Conservation (phyloP, 2,329 filamentous ascomycete genomes). For the Grosmannia serpens region DNA sequence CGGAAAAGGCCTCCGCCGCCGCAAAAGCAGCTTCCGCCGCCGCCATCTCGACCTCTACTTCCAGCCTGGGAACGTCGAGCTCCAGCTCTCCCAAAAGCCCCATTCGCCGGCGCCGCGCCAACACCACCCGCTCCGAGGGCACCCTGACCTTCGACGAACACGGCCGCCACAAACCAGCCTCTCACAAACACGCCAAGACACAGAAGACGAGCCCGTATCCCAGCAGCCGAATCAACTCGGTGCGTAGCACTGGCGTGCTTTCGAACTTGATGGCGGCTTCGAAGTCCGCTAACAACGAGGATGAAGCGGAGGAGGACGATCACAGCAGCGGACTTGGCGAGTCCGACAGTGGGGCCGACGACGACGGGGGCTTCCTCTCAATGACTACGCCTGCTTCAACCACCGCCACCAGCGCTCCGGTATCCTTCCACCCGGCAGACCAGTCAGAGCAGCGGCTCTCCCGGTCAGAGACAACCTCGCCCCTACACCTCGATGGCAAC, state of each 20-base stretch:
- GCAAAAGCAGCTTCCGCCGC: not conserved
- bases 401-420: slow-evolving; percentile 8
- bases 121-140: slow-evolving; percentile 50
- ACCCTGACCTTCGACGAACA: slow-evolving; percentile 50
- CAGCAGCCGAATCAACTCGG: slow-evolving; percentile 45
- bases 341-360: slow-evolving; percentile 10
- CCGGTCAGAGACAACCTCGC: slow-evolving; percentile 52
- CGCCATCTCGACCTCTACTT: slow-evolving; percentile 15
- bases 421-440: slow-evolving; percentile 3
- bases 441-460: slow-evolving; percentile 34
- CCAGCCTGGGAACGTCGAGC: slow-evolving; percentile 4
- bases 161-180: slow-evolving; percentile 49
- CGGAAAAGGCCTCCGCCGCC: not conserved
- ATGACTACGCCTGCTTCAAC: slow-evolving; percentile 23
- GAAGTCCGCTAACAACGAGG: slow-evolving; percentile 25
- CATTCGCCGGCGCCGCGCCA: slow-evolving; percentile 28
- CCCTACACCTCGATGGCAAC: slow-evolving; percentile 36
- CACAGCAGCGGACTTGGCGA: slow-evolving; percentile 6
- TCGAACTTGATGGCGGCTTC: slow-evolving; percentile 19
- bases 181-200: slow-evolving; percentile 48
- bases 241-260: slow-evolving; percentile 40
- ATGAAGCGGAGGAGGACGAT: slow-evolving; percentile 22
- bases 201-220: slow-evolving; percentile 53
- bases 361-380: slow-evolving; percentile 1
- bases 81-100: slow-evolving; percentile 24